Evolutionary conservation across 805 yeast genomes (phyloP).

Genomic region (Lachancea fermentati): DNA sequence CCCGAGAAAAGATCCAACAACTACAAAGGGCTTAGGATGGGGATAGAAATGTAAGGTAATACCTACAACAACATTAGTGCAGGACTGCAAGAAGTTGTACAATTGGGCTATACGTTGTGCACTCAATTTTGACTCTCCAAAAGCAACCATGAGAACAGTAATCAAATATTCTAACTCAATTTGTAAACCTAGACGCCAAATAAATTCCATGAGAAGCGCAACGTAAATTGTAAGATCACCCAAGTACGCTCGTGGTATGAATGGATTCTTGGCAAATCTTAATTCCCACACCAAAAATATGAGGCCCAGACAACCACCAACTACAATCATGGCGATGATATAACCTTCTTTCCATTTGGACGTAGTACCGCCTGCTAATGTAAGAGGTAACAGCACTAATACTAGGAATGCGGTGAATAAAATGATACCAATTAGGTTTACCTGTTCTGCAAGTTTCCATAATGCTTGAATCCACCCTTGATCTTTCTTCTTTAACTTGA

Average conservation of each 20-base stretch:
- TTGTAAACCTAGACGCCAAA: constrained; percentile 37
- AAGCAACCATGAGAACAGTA: constrained; percentile 54
- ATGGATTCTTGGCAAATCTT: constrained; percentile 44
- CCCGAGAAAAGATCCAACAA: constrained; percentile 56
- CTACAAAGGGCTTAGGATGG: constrained; percentile 51
- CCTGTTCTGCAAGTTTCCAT: constrained; percentile 41
- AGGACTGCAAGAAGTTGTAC: constrained; percentile 60
- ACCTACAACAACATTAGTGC: constrained; percentile 57
- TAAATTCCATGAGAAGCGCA: constrained; percentile 51
- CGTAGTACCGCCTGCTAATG: constrained; percentile 52
- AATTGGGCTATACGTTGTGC: constrained; percentile 59
- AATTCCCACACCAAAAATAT: constrained; percentile 47
- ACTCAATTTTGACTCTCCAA: constrained; percentile 47
- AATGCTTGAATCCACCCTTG: constrained; percentile 14
- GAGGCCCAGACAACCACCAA: constrained; percentile 45
- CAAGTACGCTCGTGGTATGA: constrained; percentile 45
- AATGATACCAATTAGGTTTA: constrained; percentile 54
- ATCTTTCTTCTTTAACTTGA: constrained; percentile 25
- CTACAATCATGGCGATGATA: constrained; percentile 52
- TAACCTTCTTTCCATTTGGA: constrained; percentile 47
- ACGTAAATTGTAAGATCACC: constrained; percentile 65
- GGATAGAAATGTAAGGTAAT: constrained; percentile 56
- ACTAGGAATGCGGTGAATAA: constrained; percentile 47
- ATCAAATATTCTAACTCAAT: constrained; percentile 63
- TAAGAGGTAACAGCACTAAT: constrained; percentile 54